These are phyloP conservation scores for Nitzschia sp. DNA, from an alignment of 108 stramenopile genomes.

Conservation along the genomic window DNA sequence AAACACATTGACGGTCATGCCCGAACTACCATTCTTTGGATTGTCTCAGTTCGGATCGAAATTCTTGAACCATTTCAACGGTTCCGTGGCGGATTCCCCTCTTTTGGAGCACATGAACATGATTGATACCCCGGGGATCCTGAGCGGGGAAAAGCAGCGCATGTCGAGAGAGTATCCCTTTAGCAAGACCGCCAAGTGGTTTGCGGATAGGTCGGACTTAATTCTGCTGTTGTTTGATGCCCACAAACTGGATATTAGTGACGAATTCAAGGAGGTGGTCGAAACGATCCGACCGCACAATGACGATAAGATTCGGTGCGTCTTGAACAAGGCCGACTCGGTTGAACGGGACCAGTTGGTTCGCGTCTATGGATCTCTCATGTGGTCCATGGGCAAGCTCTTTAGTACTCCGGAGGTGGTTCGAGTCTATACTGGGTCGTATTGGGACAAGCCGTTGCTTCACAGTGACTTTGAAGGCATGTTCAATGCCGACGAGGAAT, in stretches of 20 bases:
- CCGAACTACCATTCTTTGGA: constrained; percentile 91
- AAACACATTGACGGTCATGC: constrained; percentile 89
- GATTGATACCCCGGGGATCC: constrained; percentile 1
- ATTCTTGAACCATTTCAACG: constrained; percentile 90
- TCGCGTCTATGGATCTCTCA: neutral
- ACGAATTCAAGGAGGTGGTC: constrained; percentile 66
- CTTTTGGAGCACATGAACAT: constrained; percentile 1
- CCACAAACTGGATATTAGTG: constrained; percentile 93
- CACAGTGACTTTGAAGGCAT: constrained; percentile 3
- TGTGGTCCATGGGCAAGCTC: constrained; percentile 2
- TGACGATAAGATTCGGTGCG: constrained; percentile 4
- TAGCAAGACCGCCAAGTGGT: constrained; percentile 58
- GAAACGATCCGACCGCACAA: constrained; percentile 6
- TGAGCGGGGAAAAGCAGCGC: constrained; percentile 4
- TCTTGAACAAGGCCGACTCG: neutral
- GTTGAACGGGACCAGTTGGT: neutral
- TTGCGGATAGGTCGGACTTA: constrained; percentile 93
- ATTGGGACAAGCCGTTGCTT: constrained; percentile 1
- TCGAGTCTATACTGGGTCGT: constrained; percentile 1
- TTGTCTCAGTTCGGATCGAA: constrained; percentile 94
- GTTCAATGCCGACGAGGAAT: constrained; percentile 7
- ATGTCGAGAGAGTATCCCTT: constrained; percentile 2
- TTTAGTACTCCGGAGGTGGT: constrained; percentile 9
- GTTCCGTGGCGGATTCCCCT: constrained; percentile 13
- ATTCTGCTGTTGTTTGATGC: constrained; percentile 95